Conservation (phyloP, 1,139 yeast species). For the Geotrichum citri-aurantii region DNA sequence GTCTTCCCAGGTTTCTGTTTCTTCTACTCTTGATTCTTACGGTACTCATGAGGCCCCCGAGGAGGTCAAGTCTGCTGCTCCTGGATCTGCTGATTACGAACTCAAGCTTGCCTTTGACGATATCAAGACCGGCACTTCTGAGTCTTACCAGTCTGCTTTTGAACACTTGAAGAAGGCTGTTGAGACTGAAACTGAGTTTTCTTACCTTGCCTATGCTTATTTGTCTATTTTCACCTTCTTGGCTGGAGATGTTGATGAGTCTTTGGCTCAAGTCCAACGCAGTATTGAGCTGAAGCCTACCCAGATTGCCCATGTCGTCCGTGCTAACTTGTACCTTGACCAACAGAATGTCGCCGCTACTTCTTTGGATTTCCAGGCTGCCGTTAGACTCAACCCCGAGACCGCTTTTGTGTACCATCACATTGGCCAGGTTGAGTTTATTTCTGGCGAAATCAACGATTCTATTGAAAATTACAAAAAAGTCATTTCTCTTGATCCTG, state of each 20-base stretch:
- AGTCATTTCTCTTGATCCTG: conserved; percentile 67
- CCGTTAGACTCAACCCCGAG: conserved; percentile 61
- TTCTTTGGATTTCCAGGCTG: conserved; percentile 63
- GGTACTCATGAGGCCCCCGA: conserved; percentile 35
- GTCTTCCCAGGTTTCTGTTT: conserved; percentile 81
- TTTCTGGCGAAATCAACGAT: conserved; percentile 65
- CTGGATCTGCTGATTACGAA: conserved; percentile 54
- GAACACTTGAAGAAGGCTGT: conserved; percentile 63
- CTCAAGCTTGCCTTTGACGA: conserved; percentile 64
- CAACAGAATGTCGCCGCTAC: conserved; percentile 55
- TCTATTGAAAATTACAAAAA: conserved; percentile 74
- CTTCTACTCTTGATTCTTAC: conserved; percentile 82
- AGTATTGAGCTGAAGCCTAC: conserved; percentile 69
- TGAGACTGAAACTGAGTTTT: conserved; percentile 32
- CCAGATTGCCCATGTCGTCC: conserved; percentile 74
- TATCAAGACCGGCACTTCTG: conserved; percentile 46
- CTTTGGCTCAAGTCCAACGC: conserved; percentile 55
- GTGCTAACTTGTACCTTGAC: conserved; percentile 84
- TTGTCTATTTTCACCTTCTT: conserved; percentile 78
- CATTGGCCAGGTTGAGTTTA: conserved; percentile 85
- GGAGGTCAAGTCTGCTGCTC: conserved; percentile 44
- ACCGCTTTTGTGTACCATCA: conserved; percentile 88
- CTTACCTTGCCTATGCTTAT: conserved; percentile 75
- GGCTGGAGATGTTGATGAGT: conserved; percentile 61
- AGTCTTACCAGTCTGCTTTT: conserved; percentile 72